These are phyloP conservation scores for Pholiota adiposa DNA, from an alignment of 1,284 basidiomycete species.

Conservation along the genomic window DNA sequence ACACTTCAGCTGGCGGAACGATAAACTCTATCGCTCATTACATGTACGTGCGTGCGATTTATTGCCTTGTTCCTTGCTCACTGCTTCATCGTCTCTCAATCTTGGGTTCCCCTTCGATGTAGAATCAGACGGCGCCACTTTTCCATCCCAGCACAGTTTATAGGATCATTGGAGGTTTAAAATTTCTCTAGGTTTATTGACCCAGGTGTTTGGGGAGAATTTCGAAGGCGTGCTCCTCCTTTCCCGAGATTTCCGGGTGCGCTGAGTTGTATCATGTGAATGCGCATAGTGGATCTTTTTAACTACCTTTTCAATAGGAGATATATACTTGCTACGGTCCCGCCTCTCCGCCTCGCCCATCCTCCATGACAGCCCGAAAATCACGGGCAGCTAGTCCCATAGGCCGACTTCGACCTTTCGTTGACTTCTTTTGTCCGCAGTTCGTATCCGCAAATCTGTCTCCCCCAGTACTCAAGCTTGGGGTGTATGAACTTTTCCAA, in stretches of 20 bases:
- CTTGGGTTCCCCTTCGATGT: background rate
- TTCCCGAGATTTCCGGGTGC: conserved; percentile 20
- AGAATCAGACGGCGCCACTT: conserved; percentile 10
- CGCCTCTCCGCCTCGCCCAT: conserved; percentile 1
- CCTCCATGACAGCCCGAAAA: background rate
- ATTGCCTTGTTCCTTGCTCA: background rate
- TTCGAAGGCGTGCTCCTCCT: background rate
- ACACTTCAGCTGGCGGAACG: conserved; percentile 2
- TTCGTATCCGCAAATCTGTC: background rate
- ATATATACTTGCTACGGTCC: background rate
- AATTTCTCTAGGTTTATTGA: too few species aligned
- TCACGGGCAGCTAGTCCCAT: background rate
- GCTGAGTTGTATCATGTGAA: background rate
- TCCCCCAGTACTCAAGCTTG: background rate
- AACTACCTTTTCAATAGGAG: conserved; percentile 4
- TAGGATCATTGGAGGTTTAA: conserved; percentile 14
- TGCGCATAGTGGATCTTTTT: background rate
- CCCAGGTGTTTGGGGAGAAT: conserved; percentile 21
- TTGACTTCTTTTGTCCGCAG: background rate
- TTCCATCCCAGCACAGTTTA: conserved; percentile 1
- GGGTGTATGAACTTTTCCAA: background rate
- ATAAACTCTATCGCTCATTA: background rate
- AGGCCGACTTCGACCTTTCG: background rate
- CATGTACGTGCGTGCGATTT: conserved; percentile 5
- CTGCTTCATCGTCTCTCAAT: background rate